Evolutionary conservation across 352 stramenopile species (phyloP), one percentile per base, ranked within the genome.

Genomic region (Pythium periplocum): DNA sequence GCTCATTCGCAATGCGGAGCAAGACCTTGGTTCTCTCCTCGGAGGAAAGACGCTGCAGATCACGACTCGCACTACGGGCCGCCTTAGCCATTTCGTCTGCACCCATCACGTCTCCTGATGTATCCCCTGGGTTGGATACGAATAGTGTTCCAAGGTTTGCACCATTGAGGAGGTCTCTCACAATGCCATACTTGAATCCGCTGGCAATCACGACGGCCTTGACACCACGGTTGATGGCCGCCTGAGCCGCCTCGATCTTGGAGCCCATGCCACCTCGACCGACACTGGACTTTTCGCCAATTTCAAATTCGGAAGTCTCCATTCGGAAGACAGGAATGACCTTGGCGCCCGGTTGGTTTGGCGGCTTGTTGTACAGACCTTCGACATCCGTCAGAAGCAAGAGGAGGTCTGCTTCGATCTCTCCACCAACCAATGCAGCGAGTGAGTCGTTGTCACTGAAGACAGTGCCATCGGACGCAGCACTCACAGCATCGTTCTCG

Each of bases 361-460:
- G 83, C 5, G 83, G 83, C 48, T 93, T 93, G 62, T 89, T 92
- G 80, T 97, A 99, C 2, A 99, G 84, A 8, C 96, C 96, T 38
- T 98, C 83, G 5, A 99, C 97, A 69, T 99, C 97, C 3, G 97
- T 99, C 41, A 99, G 84, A 50, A 99, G 62, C 47, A 99, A 77
- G 10, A 98, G 77, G 42, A 98, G 68, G 62, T 98, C 93, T 9
- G 95, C 96, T 38, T 86, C 78, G 63, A 98, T 94, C 63, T 95
- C 94, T 6, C 75, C 73, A 37, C 84, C 86, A 5, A 96, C 88
- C 5, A 97, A 66, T 31, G 88, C 79, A 38, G 89, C 87, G 6
- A 97, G 73, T 49, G 86, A 95, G 75, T 99, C 96, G 63, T 99
- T 99, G 74, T 99, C 96, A 40, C 82, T 97, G 69, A 99, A 98